A percentile compares a stretch with the other conserved stretches of the same genome.
Conservation (phyloP, 2,329 filamentous ascomycete species). For the Colletotrichum filicis region DNA sequence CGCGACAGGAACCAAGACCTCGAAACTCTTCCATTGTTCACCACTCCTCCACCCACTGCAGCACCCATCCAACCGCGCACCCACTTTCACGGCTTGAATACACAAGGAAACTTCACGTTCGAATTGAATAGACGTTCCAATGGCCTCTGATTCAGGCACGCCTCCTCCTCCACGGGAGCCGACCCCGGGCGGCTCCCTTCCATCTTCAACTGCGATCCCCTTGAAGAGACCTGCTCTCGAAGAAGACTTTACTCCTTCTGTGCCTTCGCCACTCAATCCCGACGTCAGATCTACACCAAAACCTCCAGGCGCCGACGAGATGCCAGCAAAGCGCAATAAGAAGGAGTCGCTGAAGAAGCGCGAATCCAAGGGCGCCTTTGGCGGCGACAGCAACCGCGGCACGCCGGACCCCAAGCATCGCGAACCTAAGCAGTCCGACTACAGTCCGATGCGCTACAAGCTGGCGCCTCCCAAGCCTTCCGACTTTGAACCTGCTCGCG, state of each 20-base stretch:
- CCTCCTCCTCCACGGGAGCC: slow-evolving; percentile 55
- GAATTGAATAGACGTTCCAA: slow-evolving; percentile 27
- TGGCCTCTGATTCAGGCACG: slow-evolving; percentile 50
- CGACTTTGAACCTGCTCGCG: slow-evolving; percentile 70
- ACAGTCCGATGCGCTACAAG: slow-evolving; percentile 69
- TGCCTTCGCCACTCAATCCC: slow-evolving; percentile 81
- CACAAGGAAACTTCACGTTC: not conserved
- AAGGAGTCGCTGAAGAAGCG: slow-evolving; percentile 77
- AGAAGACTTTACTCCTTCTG: slow-evolving; percentile 75
- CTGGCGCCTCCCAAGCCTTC: slow-evolving; percentile 70
- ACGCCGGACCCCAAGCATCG: slow-evolving; percentile 66
- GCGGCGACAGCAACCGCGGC: slow-evolving; percentile 61
- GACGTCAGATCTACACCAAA: slow-evolving; percentile 59
- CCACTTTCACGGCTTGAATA: slow-evolving; percentile 14
- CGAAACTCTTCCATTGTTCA: not conserved
- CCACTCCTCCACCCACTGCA: not conserved
- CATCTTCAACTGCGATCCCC: slow-evolving; percentile 61
- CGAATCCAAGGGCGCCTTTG: slow-evolving; percentile 65
- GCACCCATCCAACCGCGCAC: not conserved
- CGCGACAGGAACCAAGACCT: slow-evolving; percentile 1
- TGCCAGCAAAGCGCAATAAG: slow-evolving; percentile 59
- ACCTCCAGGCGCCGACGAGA: slow-evolving; percentile 46
- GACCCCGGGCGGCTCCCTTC: slow-evolving; percentile 49
- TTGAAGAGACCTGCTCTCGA: slow-evolving; percentile 72
- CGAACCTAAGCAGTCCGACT: slow-evolving; percentile 52